Evolutionary conservation across 2,329 filamentous ascomycete species (phyloP), one percentile per base, ranked within the genome.

Genomic region (Nothopassalora personata): DNA sequence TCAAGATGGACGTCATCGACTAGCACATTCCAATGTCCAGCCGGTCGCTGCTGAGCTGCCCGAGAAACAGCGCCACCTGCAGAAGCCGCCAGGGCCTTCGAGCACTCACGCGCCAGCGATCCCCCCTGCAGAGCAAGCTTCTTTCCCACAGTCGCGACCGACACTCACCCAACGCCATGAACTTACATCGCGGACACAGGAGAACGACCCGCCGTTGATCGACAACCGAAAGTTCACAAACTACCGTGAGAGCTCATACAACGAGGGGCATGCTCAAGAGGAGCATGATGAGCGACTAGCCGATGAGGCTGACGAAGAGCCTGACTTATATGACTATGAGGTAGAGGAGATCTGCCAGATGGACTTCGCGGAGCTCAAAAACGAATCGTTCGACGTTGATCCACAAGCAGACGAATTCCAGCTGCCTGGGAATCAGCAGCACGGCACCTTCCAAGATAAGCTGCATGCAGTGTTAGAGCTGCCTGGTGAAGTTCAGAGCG

Each of bases 401-500:
- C 70, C 67, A 1, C 49, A 60, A 27, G 62, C 55, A n/a, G 33
- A 43, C 8, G 57, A 63, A 5, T 62, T 64, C 28, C 54, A 51
- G 7, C 53, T 62, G 11, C 31, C 56, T 31, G 28, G 53, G n/a
- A 49, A 56, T 23, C 43, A 59, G 18, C 53, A 53, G 18, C 45
- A 63, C 9, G 53, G 56, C 11, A 53, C 66, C 8, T 59, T 74
- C 5, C 36, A 57, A 3, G 58, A 67, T 4, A 68, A 66, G 52
- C 59, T 74, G 8, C 9, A 49, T 3, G 47, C 54, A 6, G 58
- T 64, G 9, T 58, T 57, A 15, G 27, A 19, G 1, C 15, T 60
- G 9, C 49, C 63, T 10, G 28, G 34, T 9, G 53, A 71, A 28
- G 73, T 78, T 3, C 80, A 83, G 60, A 69, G 70, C 3, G 64